Evolutionary conservation across 1,284 basidiomycete genomes (phyloP).

Genomic region (Hypsizygus ulmarius): DNA sequence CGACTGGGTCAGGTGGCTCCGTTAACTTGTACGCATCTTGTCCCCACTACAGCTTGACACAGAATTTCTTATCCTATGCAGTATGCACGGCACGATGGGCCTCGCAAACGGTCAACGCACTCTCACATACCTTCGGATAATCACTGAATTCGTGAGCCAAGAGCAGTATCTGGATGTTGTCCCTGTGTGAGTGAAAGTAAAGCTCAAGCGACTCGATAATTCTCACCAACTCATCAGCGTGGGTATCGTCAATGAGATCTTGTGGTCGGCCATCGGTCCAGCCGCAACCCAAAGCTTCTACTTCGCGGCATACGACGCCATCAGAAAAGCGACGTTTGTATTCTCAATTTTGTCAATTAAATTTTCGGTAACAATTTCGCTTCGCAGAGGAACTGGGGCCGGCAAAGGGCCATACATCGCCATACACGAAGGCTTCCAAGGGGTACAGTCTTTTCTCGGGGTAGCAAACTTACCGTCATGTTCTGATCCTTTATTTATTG

Average conservation of each 20-base stretch:
- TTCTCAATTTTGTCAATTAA: not conserved
- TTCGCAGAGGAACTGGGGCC: constrained; percentile 55
- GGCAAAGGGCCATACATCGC: constrained; percentile 73
- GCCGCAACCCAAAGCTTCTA: constrained; percentile 51
- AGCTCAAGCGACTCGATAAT: constrained; percentile 1
- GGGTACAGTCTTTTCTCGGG: constrained; percentile 33
- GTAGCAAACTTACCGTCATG: not conserved
- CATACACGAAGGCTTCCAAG: constrained; percentile 76
- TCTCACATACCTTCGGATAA: constrained; percentile 72
- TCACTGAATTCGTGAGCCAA: constrained; percentile 80
- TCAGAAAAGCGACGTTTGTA: constrained; percentile 54
- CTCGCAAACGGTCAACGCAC: constrained; percentile 76
- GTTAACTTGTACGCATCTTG: constrained; percentile 41
- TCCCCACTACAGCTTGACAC: constrained; percentile 4
- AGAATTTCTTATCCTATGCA: constrained; percentile 20
- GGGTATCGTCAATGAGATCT: constrained; percentile 64
- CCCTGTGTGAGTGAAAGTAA: constrained; percentile 47
- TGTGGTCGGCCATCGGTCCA: constrained; percentile 51
- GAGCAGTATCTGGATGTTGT: constrained; percentile 73
- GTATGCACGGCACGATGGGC: constrained; percentile 47
- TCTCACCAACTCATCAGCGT: constrained; percentile 26
- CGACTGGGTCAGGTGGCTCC: constrained; percentile 29
- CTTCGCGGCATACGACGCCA: constrained; percentile 63
- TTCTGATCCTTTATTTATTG: constrained; percentile 11
- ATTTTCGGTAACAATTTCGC: not conserved